phyloP scores from a whole-genome alignment of 2,329 filamentous ascomycete genomes.

The Sclerotinia trifoliorum region DNA sequence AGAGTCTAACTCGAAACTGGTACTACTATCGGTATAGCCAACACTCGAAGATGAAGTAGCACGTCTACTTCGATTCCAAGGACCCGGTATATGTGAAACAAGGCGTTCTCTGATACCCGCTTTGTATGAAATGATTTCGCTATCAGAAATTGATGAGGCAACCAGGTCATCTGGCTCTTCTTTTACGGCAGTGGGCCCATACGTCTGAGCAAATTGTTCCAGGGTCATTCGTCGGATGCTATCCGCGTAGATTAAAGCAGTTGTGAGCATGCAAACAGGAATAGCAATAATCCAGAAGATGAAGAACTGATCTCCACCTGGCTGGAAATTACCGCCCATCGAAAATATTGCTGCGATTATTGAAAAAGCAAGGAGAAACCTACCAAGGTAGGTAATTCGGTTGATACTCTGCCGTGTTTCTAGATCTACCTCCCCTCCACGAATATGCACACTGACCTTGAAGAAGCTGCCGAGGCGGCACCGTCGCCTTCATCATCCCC shows the following conservation, averaged over 20 bases:
- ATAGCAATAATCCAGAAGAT: constrained; percentile 20
- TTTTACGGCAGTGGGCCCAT: neutral
- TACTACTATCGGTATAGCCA: neutral
- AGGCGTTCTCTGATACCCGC: neutral
- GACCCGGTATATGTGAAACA: neutral
- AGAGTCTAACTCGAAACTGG: neutral
- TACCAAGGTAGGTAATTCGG: constrained; percentile 9
- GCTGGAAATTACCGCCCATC: neutral
- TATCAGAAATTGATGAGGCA: neutral
- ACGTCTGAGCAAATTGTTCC: constrained; percentile 6
- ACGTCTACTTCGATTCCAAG: neutral
- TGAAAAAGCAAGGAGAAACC: constrained; percentile 17
- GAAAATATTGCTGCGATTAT: constrained; percentile 16
- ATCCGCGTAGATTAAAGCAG: constrained; percentile 15
- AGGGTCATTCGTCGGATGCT: constrained; percentile 21
- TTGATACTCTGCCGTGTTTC: constrained; percentile 19
- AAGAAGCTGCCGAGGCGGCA: neutral
- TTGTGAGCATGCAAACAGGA: constrained; percentile 12
- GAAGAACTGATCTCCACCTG: constrained; percentile 14
- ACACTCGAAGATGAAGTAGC: neutral
- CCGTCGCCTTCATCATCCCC: neutral
- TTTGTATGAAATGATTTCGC: neutral
- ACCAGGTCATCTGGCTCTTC: neutral
- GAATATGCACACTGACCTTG: neutral
- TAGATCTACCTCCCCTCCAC: constrained; percentile 7